Percentiles rank a stretch among this genome's conserved stretches.
These are phyloP conservation scores for Planoprotostelium fungivorum DNA, from an alignment of 78 protist genomes.

Conservation along the genomic window DNA sequence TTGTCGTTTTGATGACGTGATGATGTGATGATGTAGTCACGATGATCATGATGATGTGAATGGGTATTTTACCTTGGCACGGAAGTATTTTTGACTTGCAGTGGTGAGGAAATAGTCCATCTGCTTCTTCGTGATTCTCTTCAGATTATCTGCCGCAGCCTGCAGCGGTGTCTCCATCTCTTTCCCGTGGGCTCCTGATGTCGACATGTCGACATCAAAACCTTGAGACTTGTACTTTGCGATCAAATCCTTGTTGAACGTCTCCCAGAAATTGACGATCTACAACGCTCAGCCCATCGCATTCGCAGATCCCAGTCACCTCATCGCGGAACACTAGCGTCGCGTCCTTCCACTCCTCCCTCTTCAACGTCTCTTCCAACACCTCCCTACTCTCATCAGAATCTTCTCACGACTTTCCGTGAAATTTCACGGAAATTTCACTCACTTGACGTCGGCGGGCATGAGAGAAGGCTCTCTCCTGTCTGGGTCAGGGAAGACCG, in stretches of 20 bases:
- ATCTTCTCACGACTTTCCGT: not conserved
- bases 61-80: conserved; percentile 19
- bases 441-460: not conserved
- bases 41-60: not conserved
- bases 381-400: not conserved
- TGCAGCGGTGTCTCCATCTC: not conserved
- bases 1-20: no score
- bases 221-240: not conserved
- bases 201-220: not conserved
- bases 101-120: conserved; percentile 22
- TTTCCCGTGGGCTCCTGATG: not conserved
- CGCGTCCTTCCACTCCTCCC: not conserved
- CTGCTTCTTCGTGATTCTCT: conserved; percentile 28
- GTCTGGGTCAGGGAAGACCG: not conserved
- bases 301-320: not conserved
- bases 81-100: conserved; percentile 34
- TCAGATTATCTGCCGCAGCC: not conserved
- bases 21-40: no score
- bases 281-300: not conserved
- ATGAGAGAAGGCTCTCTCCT: not conserved
- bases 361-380: not conserved
- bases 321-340: not conserved
- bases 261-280: not conserved
- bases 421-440: not conserved
- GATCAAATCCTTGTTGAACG: not conserved